Conservation (phyloP, 495 filamentous ascomycete species). For the Rusavskia elegans region DNA sequence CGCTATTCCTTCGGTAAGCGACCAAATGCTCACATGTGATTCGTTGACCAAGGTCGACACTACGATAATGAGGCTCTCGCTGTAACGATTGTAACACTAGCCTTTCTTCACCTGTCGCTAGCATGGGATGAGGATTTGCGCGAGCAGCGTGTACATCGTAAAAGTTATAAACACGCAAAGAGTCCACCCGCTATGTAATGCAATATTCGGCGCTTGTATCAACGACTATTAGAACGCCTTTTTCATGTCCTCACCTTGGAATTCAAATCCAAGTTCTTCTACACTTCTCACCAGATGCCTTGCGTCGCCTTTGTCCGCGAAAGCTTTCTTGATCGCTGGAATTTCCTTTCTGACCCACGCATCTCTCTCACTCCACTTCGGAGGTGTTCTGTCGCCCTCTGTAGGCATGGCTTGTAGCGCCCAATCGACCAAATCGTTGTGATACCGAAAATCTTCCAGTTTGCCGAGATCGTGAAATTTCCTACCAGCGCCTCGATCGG, state of each 20-base stretch:
- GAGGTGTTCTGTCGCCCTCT: slow-evolving; percentile 44
- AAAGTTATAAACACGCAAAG: no score
- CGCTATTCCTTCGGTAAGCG: neutral
- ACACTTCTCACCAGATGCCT: slow-evolving; percentile 28
- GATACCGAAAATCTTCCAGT: slow-evolving; percentile 61
- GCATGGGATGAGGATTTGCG: no score
- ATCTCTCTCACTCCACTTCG: slow-evolving; percentile 49
- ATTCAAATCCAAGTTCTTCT: slow-evolving; percentile 43
- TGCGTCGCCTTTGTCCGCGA: slow-evolving; percentile 29
- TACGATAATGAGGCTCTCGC: no score
- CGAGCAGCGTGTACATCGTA: no score
- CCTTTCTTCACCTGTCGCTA: no score
- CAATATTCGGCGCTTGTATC: no score
- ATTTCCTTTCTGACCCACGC: slow-evolving; percentile 44
- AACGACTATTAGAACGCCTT: neutral
- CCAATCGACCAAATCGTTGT: slow-evolving; percentile 56
- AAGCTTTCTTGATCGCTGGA: slow-evolving; percentile 38
- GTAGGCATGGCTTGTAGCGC: slow-evolving; percentile 27
- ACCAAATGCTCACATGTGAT: slow-evolving; percentile 3
- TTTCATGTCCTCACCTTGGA: slow-evolving; percentile 24
- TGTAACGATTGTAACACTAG: no score
- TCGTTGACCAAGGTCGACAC: no score
- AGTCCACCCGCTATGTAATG: no score
- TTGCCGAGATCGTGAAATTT: slow-evolving; percentile 52
- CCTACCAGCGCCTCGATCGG: slow-evolving; percentile 30